Conservation (phyloP, 1,284 basidiomycete species). For the Heterobasidion annosum region DNA sequence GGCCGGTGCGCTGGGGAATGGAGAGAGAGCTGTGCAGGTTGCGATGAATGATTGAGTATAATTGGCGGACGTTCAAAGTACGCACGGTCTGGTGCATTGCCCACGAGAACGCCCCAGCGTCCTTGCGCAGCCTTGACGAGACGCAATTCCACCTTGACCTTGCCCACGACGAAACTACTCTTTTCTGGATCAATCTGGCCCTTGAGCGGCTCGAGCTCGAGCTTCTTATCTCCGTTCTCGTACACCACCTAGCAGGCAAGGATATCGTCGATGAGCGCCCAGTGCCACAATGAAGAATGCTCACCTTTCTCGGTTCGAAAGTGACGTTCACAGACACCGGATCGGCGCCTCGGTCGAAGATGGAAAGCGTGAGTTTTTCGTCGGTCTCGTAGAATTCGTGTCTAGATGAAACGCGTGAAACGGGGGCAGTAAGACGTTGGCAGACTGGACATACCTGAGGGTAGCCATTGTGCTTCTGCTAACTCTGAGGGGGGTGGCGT, state of each 20-base stretch:
- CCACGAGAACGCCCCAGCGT: constrained; percentile 71
- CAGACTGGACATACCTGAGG: constrained; percentile 6
- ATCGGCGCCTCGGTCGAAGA: constrained; percentile 76
- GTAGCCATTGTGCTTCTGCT: constrained; percentile 7
- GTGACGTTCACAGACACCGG: constrained; percentile 51
- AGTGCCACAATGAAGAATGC: background rate
- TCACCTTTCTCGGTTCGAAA: constrained; percentile 58
- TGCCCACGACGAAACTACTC: constrained; percentile 63
- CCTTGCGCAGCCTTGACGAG: constrained; percentile 55
- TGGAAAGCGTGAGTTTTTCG: constrained; percentile 60
- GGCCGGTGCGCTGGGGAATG: constrained; percentile 10
- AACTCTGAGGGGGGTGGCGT: background rate
- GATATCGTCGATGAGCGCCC: constrained; percentile 1
- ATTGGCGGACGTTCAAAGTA: constrained; percentile 9
- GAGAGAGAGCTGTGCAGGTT: constrained; percentile 24
- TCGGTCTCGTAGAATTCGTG: constrained; percentile 88
- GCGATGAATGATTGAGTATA: constrained; percentile 19
- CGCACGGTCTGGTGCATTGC: constrained; percentile 69
- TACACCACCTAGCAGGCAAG: constrained; percentile 40
- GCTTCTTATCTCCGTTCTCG: constrained; percentile 51
- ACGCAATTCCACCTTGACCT: constrained; percentile 77
- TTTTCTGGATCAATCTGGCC: constrained; percentile 66
- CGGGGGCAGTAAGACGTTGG: background rate
- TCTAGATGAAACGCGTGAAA: constrained; percentile 26
- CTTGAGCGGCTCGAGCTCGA: constrained; percentile 68